Evolutionary conservation across 345 rosid species (phyloP).

Genomic region (Boechera stricta): DNA sequence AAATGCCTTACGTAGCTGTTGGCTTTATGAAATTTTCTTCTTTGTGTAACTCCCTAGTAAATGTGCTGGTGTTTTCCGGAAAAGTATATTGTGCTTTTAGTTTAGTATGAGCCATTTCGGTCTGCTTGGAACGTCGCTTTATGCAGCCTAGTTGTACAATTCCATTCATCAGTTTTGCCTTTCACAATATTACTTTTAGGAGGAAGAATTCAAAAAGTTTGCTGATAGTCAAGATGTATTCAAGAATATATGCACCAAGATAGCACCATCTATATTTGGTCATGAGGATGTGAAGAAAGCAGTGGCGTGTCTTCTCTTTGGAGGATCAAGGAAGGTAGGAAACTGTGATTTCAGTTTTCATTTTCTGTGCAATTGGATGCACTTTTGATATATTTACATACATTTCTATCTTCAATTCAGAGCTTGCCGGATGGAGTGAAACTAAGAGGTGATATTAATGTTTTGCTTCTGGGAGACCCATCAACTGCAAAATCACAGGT

Average conservation of each 20-base stretch:
- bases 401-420: constrained; percentile 44
- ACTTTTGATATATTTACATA: constrained; percentile 12
- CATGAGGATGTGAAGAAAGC: constrained; percentile 90
- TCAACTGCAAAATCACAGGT: constrained; percentile 99
- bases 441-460: constrained; percentile 95
- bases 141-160: constrained; percentile 13
- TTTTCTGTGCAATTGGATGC: constrained; percentile 4
- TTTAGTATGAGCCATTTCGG: not conserved
- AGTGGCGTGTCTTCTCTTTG: constrained; percentile 92
- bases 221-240: constrained; percentile 67
- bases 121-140: not conserved
- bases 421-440: constrained; percentile 90
- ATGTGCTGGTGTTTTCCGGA: constrained; percentile 1
- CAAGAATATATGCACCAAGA: constrained; percentile 69
- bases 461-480: constrained; percentile 93
- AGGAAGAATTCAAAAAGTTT: constrained; percentile 90
- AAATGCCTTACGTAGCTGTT: not conserved
- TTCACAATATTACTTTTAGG: constrained; percentile 47
- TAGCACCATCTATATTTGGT: constrained; percentile 96
- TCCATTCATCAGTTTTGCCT: constrained; percentile 12
- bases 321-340: constrained; percentile 91
- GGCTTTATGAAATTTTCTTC: not conserved
- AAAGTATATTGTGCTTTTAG: not conserved
- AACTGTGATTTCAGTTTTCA: constrained; percentile 9
- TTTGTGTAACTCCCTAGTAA: not conserved